phyloP scores from a whole-genome alignment of 2,329 filamentous ascomycete genomes.

The Ophiosphaerella narmari region DNA sequence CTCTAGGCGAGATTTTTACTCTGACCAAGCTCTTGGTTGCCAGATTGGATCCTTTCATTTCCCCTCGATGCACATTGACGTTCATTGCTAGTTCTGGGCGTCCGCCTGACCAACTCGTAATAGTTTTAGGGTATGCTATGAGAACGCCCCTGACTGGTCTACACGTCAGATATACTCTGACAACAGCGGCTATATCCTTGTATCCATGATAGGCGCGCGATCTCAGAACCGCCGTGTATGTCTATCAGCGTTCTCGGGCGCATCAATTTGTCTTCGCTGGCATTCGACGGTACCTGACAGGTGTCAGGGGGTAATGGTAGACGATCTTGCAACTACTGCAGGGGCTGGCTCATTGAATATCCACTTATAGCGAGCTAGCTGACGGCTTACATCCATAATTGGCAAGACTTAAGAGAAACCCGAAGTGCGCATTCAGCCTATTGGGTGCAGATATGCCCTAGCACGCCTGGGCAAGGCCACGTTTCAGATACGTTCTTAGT shows the following conservation, averaged over 20 bases:
- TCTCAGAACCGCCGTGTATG: constrained; percentile 9
- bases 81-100: constrained; percentile 12
- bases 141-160: constrained; percentile 16
- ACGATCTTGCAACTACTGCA: constrained; percentile 29
- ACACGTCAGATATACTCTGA: constrained; percentile 10
- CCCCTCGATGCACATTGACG: constrained; percentile 13
- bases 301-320: constrained; percentile 28
- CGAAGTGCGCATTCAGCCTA: constrained; percentile 5
- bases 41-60: constrained; percentile 34
- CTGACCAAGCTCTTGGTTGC: constrained; percentile 23
- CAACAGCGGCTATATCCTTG: constrained; percentile 51
- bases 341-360: constrained; percentile 20
- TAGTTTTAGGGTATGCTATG: constrained; percentile 17
- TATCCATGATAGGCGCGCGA: background rate
- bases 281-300: constrained; percentile 16
- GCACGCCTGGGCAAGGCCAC: constrained; percentile 14
- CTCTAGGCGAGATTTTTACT: constrained; percentile 19
- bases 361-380: constrained; percentile 22
- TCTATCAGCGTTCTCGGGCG: constrained; percentile 11
- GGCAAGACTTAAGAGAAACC: constrained; percentile 12
- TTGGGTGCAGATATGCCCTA: constrained; percentile 15
- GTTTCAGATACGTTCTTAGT: constrained; percentile 29
- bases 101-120: constrained; percentile 10
- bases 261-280: constrained; percentile 22
- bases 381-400: constrained; percentile 13